Conservation (phyloP, 2,329 filamentous ascomycete species). For the Scorias spongiosa region DNA sequence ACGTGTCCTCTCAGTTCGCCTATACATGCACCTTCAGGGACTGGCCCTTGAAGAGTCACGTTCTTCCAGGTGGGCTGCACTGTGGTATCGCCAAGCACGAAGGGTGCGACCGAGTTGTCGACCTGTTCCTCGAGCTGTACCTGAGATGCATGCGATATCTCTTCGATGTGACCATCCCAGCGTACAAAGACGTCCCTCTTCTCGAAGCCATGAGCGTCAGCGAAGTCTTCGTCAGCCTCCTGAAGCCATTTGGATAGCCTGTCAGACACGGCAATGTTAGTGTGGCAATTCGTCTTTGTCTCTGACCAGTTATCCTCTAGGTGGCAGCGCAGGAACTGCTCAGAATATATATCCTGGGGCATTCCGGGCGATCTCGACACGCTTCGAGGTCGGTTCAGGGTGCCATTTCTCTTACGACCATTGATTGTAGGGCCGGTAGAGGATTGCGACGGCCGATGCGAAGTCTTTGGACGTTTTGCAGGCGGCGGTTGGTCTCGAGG, state of each 20-base stretch:
- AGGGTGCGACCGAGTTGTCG: slow-evolving; percentile 23
- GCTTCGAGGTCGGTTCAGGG: slow-evolving; percentile 49
- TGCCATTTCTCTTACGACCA: slow-evolving; percentile 45
- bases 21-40: slow-evolving; percentile 39
- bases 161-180: slow-evolving; percentile 39
- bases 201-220: slow-evolving; percentile 28
- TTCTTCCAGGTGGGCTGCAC: slow-evolving; percentile 54
- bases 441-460: slow-evolving; percentile 65
- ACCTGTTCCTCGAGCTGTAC: slow-evolving; percentile 39
- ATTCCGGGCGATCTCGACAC: slow-evolving; percentile 54
- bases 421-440: slow-evolving; percentile 50
- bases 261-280: slow-evolving; percentile 58
- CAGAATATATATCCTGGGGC: slow-evolving; percentile 18
- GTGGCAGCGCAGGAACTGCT: slow-evolving; percentile 54
- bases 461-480: slow-evolving; percentile 66
- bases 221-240: slow-evolving; percentile 43
- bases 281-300: slow-evolving; percentile 61
- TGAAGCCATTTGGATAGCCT: slow-evolving; percentile 65
- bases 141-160: slow-evolving; percentile 36
- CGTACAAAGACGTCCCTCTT: slow-evolving; percentile 56
- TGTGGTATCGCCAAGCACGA: slow-evolving; percentile 23
- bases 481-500: slow-evolving; percentile 39
- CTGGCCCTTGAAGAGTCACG: slow-evolving; percentile 39
- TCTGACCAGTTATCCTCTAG: slow-evolving; percentile 34
- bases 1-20: slow-evolving; percentile 54